Conservation (phyloP, 2,329 filamentous ascomycete species). For the Penicillium corylophilum region DNA sequence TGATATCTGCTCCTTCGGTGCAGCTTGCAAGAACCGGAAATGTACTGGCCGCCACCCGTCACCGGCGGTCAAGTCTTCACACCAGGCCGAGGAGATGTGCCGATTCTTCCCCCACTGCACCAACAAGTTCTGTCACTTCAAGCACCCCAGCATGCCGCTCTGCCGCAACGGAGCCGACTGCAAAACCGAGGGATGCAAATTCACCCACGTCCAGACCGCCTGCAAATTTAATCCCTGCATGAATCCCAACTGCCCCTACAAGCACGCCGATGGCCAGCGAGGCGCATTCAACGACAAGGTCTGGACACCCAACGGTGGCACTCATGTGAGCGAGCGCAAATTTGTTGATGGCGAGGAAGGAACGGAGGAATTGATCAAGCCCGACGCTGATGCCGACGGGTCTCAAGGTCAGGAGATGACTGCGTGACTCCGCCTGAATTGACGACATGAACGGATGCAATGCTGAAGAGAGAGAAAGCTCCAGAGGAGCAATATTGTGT, state of each 20-base stretch:
- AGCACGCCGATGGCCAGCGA: constrained; percentile 87
- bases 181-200: constrained; percentile 77
- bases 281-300: constrained; percentile 85
- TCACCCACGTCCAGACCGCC: constrained; percentile 77
- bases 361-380: constrained; percentile 71
- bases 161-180: constrained; percentile 93
- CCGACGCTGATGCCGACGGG: constrained; percentile 42
- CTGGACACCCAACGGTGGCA: constrained; percentile 66
- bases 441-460: constrained; percentile 7
- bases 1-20: constrained; percentile 80
- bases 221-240: constrained; percentile 92
- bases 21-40: constrained; percentile 93
- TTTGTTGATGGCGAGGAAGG: constrained; percentile 68
- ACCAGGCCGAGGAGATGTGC: constrained; percentile 83
- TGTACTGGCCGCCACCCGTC: constrained; percentile 91
- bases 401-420: constrained; percentile 33
- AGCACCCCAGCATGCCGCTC: constrained; percentile 79
- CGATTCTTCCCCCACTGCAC: constrained; percentile 90
- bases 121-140: constrained; percentile 83
- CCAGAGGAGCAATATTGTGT: constrained; percentile 20
- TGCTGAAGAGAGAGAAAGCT: constrained; percentile 1
- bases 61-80: constrained; percentile 73
- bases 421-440: constrained; percentile 31
- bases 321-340: constrained; percentile 83
- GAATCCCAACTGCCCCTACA: constrained; percentile 83